These are phyloP conservation scores for Malassezia sp. DNA, from an alignment of 1,284 basidiomycete species.

Conservation along the genomic window DNA sequence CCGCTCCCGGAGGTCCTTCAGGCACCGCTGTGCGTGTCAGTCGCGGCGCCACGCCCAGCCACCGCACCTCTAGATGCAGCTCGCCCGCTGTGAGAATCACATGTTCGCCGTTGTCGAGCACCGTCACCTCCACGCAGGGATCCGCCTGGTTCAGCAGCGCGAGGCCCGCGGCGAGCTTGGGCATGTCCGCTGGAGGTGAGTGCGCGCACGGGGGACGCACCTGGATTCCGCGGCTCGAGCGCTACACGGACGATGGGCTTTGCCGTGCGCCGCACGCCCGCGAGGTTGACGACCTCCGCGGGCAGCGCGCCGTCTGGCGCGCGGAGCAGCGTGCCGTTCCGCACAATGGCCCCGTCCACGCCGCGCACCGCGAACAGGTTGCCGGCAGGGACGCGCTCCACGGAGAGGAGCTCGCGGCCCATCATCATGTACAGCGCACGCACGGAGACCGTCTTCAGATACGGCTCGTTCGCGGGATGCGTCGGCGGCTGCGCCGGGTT, in stretches of 20 bases:
- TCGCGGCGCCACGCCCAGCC: too few relatives aligned
- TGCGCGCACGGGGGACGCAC: too few relatives aligned
- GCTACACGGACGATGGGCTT: constrained; percentile 92
- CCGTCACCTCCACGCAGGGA: constrained; percentile 91
- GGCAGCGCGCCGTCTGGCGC: neutral
- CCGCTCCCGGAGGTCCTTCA: constrained; percentile 85
- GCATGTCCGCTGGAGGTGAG: constrained; percentile 78
- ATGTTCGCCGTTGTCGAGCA: constrained; percentile 93
- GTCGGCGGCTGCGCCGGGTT: constrained; percentile 57
- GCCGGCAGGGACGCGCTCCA: constrained; percentile 76
- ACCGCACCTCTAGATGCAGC: constrained; percentile 78
- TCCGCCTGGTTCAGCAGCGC: constrained; percentile 87
- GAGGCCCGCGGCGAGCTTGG: constrained; percentile 74
- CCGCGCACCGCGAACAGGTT: constrained; percentile 91
- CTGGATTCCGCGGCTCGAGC: constrained; percentile 74
- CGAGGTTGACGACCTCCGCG: constrained; percentile 31
- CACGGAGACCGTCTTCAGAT: constrained; percentile 58
- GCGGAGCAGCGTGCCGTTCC: constrained; percentile 65
- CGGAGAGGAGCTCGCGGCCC: constrained; percentile 80
- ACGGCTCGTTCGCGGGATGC: constrained; percentile 56
- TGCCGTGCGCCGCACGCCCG: constrained; percentile 33
- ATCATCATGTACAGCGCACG: constrained; percentile 90
- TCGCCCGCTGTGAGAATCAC: constrained; percentile 95
- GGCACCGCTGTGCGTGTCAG: constrained; percentile 95
- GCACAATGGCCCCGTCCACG: constrained; percentile 75